Evolutionary conservation across 768 basidiomycete species (phyloP), one percentile per base, ranked within the genome.

Genomic region (Boletus rubropictus): DNA sequence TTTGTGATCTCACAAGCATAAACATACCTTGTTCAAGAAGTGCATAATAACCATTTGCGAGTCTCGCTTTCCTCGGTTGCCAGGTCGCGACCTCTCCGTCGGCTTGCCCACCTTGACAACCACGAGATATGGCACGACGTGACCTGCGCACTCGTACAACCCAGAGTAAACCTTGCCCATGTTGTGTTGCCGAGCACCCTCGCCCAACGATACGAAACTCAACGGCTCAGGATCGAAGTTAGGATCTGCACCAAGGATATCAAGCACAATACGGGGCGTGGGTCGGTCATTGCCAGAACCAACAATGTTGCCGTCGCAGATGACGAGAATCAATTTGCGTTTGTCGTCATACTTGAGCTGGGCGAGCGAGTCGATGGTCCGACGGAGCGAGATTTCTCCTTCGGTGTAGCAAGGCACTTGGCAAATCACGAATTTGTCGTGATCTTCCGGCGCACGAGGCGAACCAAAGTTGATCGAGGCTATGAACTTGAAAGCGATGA

Each of bases 331-430:
- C 7, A 98, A 73, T 68, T 97, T 97, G 32, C 95, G 87, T 69
- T 98, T 99, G 73, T 99, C 95, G 60, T 99, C 95, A 59, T 98
- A 99, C 67, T 90, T 94, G 69, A 95, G 75, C 64, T 87, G 81
- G 2, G 95, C 91, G 48, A 99, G 72, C 5, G 93, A 95, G 63
- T 98, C 92, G 61, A 99, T 95, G 2, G 93, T 96, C 56, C 74
- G 75, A 40, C 87, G 78, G 42, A 98, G 73, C 5, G 91, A 96
- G 12, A 72, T 64, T 52, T 93, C 87, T 53, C 93, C 95, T 75
- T 98, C 95, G 3, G 95, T 98, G 64, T 98, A 98, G 78, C 95
- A 97, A 24, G 95, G 95, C 0, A 98, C 92, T 61, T 98, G 95
- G 64, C 94, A 97, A 57, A 95, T 90, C 53, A 96, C 87, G 56